Evolutionary conservation across 1,284 basidiomycete species (phyloP).

Genomic region (Mycena citricolor): DNA sequence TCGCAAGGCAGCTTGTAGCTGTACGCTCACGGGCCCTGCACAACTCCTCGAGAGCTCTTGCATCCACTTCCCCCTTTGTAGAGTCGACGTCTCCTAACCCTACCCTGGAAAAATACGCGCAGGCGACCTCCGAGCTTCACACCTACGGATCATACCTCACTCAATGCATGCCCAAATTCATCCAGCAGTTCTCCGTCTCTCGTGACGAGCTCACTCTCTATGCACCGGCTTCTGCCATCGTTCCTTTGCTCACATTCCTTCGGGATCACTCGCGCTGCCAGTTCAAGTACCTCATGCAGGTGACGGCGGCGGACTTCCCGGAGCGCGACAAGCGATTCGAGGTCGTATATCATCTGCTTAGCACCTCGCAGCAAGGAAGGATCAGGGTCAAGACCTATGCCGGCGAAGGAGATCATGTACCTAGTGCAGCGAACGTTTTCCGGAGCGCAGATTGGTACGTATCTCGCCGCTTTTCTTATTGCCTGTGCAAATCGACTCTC

Average conservation of each 20-base stretch:
- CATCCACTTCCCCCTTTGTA: conserved; percentile 76
- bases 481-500: conserved; percentile 16
- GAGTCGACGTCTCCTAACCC: conserved; percentile 89
- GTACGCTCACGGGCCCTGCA: conserved; percentile 38
- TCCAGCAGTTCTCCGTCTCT: conserved; percentile 97
- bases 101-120: conserved; percentile 65
- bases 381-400: conserved; percentile 99
- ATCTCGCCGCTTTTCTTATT: not conserved
- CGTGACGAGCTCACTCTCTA: conserved; percentile 97
- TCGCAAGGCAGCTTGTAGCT: too few species aligned
- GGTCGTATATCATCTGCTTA: conserved; percentile 95
- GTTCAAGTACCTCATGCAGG: conserved; percentile 92
- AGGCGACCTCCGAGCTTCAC: conserved; percentile 76
- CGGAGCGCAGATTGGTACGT: conserved; percentile 92
- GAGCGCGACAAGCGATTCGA: conserved; percentile 94
- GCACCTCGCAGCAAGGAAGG: conserved; percentile 71
- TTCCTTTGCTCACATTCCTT: conserved; percentile 90
- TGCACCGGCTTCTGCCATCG: conserved; percentile 78
- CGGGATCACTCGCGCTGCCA: conserved; percentile 96
- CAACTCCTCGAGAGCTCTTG: conserved; percentile 47
- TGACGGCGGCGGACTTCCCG: conserved; percentile 95
- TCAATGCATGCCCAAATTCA: conserved; percentile 90
- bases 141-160: conserved; percentile 89
- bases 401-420: conserved; percentile 93
- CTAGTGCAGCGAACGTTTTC: conserved; percentile 80